Percentiles rank a stretch among this genome's conserved stretches.
Evolutionary conservation across 2,329 filamentous ascomycete genomes (phyloP).

Genomic region (Aspergillus sp.): DNA sequence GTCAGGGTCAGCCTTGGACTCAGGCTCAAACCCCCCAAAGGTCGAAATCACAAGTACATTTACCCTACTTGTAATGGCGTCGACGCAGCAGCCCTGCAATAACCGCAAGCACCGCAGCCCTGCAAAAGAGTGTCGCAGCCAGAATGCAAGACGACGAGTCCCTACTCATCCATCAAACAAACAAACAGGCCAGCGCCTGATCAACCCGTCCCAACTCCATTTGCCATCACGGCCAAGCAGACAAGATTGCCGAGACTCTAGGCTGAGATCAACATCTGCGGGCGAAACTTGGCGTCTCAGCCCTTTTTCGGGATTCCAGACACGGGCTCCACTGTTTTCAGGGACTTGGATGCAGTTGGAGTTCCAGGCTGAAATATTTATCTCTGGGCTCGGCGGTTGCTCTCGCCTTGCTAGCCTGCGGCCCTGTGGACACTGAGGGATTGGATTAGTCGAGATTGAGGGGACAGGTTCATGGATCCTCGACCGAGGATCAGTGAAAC

Average conservation of each 20-base stretch:
- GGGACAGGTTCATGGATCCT: too few species aligned
- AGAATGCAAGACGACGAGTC: too few species aligned
- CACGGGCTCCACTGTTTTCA: background rate
- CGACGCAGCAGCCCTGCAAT: too few species aligned
- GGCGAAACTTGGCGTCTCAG: constrained; percentile 10
- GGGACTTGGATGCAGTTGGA: background rate
- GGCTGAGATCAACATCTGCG: constrained; percentile 7
- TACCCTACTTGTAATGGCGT: too few species aligned
- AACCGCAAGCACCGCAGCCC: too few species aligned
- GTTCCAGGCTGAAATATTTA: constrained; percentile 7
- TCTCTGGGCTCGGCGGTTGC: background rate
- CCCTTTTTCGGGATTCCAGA: background rate
- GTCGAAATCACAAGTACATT: background rate
- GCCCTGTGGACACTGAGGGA: background rate
- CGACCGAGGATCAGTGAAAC: background rate
- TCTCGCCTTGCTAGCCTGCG: too few species aligned
- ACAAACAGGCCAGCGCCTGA: background rate
- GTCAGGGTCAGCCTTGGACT: background rate
- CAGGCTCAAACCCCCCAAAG: background rate
- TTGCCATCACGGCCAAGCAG: background rate
- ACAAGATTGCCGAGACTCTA: background rate
- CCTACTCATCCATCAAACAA: background rate
- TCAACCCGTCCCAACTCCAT: background rate
- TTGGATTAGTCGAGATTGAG: background rate
- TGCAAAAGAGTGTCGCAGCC: too few species aligned